Percentiles rank a stretch among this genome's conserved stretches.
phyloP scores from a whole-genome alignment of 2,329 filamentous ascomycete species.

The Samsoniella hepiali region DNA sequence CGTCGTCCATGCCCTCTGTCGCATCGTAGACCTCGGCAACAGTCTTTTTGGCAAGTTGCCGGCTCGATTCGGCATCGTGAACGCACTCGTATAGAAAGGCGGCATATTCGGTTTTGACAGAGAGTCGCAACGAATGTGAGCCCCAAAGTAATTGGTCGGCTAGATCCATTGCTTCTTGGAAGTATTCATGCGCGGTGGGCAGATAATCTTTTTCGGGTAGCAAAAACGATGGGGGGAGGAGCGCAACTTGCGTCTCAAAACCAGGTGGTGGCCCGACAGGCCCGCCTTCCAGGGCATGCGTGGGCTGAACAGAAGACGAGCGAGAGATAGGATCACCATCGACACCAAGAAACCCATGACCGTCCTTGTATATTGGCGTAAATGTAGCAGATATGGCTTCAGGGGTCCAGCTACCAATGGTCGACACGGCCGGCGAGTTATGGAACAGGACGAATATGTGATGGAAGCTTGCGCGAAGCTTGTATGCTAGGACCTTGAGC shows the following conservation, averaged over 20 bases:
- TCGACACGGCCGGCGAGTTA: slow-evolving; percentile 76
- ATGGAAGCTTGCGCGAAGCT: slow-evolving; percentile 89
- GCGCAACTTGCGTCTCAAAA: slow-evolving; percentile 41
- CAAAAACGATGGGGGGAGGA: slow-evolving; percentile 66
- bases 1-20: slow-evolving; percentile 88
- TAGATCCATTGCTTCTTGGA: slow-evolving; percentile 70
- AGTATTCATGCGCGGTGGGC: slow-evolving; percentile 75
- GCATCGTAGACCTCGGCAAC: slow-evolving; percentile 91
- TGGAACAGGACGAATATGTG: slow-evolving; percentile 97
- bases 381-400: slow-evolving; percentile 39
- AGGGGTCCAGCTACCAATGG: slow-evolving; percentile 52
- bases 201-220: slow-evolving; percentile 78
- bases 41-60: slow-evolving; percentile 73
- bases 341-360: slow-evolving; percentile 49
- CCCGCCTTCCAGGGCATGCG: slow-evolving; percentile 53
- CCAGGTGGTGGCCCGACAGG: slow-evolving; percentile 57
- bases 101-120: slow-evolving; percentile 86
- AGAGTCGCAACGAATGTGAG: slow-evolving; percentile 84
- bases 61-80: slow-evolving; percentile 73
- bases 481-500: slow-evolving; percentile 85
- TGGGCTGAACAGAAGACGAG: slow-evolving; percentile 46
- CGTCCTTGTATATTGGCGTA: slow-evolving; percentile 33
- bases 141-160: slow-evolving; percentile 77
- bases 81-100: slow-evolving; percentile 93
- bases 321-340: slow-evolving; percentile 41